Percentiles rank a stretch among this genome's conserved stretches.
Evolutionary conservation across 129 eudicot species (phyloP).

Genomic region (Chrysanthemum makinoi): DNA sequence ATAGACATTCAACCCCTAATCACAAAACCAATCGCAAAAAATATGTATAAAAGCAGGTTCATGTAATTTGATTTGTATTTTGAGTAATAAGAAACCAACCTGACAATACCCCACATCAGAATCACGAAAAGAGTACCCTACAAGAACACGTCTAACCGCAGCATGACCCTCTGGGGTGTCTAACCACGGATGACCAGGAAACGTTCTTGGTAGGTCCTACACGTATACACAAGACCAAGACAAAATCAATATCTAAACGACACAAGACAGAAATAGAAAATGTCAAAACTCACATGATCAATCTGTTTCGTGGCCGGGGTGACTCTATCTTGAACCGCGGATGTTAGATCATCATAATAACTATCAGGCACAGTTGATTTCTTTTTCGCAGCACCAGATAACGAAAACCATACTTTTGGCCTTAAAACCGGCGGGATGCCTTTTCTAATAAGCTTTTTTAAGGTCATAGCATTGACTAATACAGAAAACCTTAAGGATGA

Average conservation of each 20-base stretch:
- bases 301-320: constrained; percentile 92
- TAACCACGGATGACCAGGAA: constrained; percentile 98
- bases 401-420: constrained; percentile 84
- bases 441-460: constrained; percentile 75
- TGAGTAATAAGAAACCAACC: constrained; percentile 32
- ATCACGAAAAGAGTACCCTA: constrained; percentile 93
- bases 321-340: constrained; percentile 73
- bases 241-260: background rate
- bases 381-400: constrained; percentile 98
- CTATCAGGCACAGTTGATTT: constrained; percentile 90
- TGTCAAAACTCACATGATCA: constrained; percentile 70
- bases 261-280: background rate
- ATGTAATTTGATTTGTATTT: too few relatives aligned
- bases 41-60: too few relatives aligned
- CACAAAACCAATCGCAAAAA: background rate
- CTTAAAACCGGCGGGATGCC: constrained; percentile 84
- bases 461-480: constrained; percentile 66
- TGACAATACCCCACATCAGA: constrained; percentile 98
- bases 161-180: constrained; percentile 94
- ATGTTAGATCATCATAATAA: constrained; percentile 71
- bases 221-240: background rate
- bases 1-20: background rate
- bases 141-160: constrained; percentile 94
- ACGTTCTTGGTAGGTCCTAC: constrained; percentile 89
- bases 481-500: constrained; percentile 50